Evolutionary conservation across 2,329 filamentous ascomycete genomes (phyloP).

Genomic region (Fusarium sp.): DNA sequence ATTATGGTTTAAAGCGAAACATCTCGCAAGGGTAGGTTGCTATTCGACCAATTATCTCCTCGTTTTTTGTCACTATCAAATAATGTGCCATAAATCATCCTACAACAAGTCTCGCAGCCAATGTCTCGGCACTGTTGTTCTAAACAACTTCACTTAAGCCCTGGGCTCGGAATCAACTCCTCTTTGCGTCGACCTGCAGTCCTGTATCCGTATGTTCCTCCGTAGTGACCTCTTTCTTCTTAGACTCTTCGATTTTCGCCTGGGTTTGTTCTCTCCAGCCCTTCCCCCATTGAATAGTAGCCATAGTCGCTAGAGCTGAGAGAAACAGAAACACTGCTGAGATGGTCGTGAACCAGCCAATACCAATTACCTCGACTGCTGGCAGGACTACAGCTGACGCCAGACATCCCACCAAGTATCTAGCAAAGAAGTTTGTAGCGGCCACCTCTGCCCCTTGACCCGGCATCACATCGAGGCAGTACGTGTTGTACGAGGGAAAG

Average conservation of each 20-base stretch:
- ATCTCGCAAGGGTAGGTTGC: neutral
- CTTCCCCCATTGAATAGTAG: constrained; percentile 57
- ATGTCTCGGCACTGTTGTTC: constrained; percentile 24
- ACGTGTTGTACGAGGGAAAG: constrained; percentile 81
- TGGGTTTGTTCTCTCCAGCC: constrained; percentile 56
- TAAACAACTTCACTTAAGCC: constrained; percentile 1
- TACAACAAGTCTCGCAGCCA: constrained; percentile 11
- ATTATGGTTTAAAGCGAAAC: too few relatives aligned
- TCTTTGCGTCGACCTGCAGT: constrained; percentile 5
- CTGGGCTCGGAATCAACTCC: neutral
- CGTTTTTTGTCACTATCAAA: neutral
- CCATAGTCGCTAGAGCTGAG: constrained; percentile 54
- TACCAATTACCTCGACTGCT: constrained; percentile 78
- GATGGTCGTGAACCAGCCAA: constrained; percentile 85
- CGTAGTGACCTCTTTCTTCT: constrained; percentile 16
- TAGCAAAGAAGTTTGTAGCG: constrained; percentile 82
- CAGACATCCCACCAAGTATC: constrained; percentile 80
- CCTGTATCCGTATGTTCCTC: neutral
- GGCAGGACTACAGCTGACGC: constrained; percentile 80
- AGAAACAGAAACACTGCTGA: constrained; percentile 54
- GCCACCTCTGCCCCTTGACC: constrained; percentile 77
- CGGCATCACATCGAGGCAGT: constrained; percentile 85
- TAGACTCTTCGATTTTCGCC: constrained; percentile 30
- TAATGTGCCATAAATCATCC: too few relatives aligned
- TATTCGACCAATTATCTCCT: constrained; percentile 3